phyloP scores from a whole-genome alignment of 73 alveolate genomes.

The Uronychia setigera region DNA sequence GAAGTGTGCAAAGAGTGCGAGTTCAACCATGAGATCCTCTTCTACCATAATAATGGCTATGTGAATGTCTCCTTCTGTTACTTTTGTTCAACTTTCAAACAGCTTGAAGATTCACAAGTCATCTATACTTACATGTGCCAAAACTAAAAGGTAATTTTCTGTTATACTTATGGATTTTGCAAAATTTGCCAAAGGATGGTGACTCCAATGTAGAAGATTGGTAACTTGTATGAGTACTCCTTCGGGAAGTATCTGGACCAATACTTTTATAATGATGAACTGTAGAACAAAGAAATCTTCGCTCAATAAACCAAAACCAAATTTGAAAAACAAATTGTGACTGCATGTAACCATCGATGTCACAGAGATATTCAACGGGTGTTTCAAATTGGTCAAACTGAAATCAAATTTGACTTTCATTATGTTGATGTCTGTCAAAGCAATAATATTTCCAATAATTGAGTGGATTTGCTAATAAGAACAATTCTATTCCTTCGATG shows the following conservation, averaged over 20 bases:
- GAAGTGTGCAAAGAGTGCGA: constrained; percentile 43
- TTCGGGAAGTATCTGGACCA: constrained; percentile 20
- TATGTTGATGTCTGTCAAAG: background rate
- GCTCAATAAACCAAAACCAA: no score
- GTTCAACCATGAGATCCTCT: constrained; percentile 26
- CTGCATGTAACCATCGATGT: background rate
- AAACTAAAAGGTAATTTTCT: no score
- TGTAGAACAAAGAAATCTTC: constrained; percentile 1
- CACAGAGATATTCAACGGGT: background rate
- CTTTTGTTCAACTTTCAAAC: background rate
- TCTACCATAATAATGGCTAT: constrained; percentile 55
- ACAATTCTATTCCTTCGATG: no score
- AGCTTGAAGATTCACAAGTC: background rate
- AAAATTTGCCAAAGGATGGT: background rate
- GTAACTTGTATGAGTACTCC: constrained; percentile 20
- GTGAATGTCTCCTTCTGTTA: constrained; percentile 13
- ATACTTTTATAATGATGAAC: constrained; percentile 17
- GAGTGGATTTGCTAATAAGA: no score
- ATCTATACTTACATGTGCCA: no score
- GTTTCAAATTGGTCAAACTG: background rate
- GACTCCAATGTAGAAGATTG: background rate
- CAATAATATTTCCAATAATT: no score
- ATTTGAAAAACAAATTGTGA: no score
- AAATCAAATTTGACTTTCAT: background rate
- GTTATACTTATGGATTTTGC: background rate